Base-by-base conservation (phyloP, 1,284 basidiomycete species). In the Athelia sp. region DNA sequence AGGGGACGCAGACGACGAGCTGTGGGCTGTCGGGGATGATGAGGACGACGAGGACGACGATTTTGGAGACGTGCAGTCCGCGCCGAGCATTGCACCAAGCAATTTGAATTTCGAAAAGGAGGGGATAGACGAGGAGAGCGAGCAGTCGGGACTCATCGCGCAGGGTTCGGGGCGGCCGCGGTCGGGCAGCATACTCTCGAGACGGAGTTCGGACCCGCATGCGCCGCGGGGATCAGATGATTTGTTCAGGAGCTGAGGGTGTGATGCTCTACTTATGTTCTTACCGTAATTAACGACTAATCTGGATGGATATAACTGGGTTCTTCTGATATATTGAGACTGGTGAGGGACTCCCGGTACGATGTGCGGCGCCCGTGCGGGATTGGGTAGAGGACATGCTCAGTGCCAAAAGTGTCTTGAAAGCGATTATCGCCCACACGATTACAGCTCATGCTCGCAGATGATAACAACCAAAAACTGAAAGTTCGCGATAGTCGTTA, bases 21-120 rank as follows among this genome's bases (percentile, higher is more conserved):
- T 40, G 6, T 29, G 26, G 26, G 70, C 89, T 1, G 84, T 85
- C 2, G 86, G 86, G 49, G 80, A 79, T 14, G 79, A 83, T 17
- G 74, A 75, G 10, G 60, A 54, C 4, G 59, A 53, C 26, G 60
- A 63, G n/a, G 26, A 29, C 13, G 63, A 66, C 59, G 14, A 63
- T 64, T 23, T 66, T 58, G 60, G 45, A 35, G 34, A 31, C 18
- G 24, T 21, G 49, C 45, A 18, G 35, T 36, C 35, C 26, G 15
- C 31, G 49, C 40, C 21, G n/a, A 48, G 49, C 38, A 47, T 48
- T 21, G 45, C 26, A 19, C 14, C 26, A 13, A 26, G 19, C 4
- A 46, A 32, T 46, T 29, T 46, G 46, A 32, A 23, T 14, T 22
- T 35, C n/a, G 31, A 21, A 21, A 13, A 11, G 46, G 35, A 36